Evolutionary conservation across 176 grass and related monocot species (phyloP).

Genomic region (Musa troglodytarum): DNA sequence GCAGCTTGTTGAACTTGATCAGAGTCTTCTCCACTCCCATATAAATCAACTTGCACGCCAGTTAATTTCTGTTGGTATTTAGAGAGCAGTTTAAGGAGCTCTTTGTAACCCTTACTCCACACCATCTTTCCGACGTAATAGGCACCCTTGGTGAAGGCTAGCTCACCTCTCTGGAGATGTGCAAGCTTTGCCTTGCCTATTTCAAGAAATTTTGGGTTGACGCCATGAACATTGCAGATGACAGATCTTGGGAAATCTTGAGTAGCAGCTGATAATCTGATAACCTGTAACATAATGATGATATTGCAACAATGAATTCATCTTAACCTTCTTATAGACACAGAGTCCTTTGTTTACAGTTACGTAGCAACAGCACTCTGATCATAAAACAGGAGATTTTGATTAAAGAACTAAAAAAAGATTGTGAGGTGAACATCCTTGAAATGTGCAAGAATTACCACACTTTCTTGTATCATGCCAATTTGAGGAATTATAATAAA

Average conservation of each 20-base stretch:
- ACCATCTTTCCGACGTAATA: conserved; percentile 99
- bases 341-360: too few species aligned
- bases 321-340: neutral
- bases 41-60: conserved; percentile 70
- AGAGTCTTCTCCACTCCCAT: conserved; percentile 89
- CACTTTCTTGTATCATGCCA: too few species aligned
- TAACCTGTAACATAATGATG: conserved; percentile 38
- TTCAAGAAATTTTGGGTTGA: conserved; percentile 93
- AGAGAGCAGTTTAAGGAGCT: conserved; percentile 72
- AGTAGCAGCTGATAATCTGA: conserved; percentile 87
- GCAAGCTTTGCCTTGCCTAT: conserved; percentile 64
- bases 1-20: conserved; percentile 50
- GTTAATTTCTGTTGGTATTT: conserved; percentile 66
- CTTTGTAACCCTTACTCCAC: conserved; percentile 91
- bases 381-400: neutral
- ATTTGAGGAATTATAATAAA: too few species aligned
- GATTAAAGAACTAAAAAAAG: too few species aligned
- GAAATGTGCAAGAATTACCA: too few species aligned
- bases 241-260: conserved; percentile 79
- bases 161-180: conserved; percentile 62
- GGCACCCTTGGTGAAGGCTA: conserved; percentile 61
- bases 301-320: conserved; percentile 11
- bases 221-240: conserved; percentile 92
- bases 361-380: neutral
- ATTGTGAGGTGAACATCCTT: too few species aligned